Conservation (phyloP, 345 rosid species). For the Orychophragmus violaceus region DNA sequence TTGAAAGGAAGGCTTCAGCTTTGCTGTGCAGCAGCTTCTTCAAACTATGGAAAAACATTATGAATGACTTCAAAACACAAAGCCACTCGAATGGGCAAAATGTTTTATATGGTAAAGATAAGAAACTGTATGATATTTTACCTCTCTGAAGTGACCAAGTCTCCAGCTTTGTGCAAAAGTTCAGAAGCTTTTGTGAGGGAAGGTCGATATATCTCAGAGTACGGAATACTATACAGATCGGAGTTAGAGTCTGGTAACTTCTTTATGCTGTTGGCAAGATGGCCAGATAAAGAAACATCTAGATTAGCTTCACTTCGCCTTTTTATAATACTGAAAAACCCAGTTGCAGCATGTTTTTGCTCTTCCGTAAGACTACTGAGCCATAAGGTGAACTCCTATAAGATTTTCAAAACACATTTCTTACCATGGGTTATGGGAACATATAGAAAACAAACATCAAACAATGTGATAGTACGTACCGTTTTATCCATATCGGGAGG, state of each 20-base stretch:
- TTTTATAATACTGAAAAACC: slow-evolving; percentile 76
- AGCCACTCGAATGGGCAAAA: background rate
- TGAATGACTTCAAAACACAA: slow-evolving; percentile 10
- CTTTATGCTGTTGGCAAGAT: slow-evolving; percentile 27
- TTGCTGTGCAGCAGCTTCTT: slow-evolving; percentile 80
- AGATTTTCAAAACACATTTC: slow-evolving; percentile 19
- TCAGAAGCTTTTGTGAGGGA: slow-evolving; percentile 61
- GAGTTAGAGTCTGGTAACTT: slow-evolving; percentile 26
- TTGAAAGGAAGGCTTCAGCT: slow-evolving; percentile 87
- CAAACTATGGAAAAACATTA: slow-evolving; percentile 45
- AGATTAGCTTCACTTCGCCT: slow-evolving; percentile 48
- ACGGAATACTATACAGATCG: slow-evolving; percentile 63
- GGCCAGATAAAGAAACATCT: slow-evolving; percentile 36
- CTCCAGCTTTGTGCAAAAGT: slow-evolving; percentile 79
- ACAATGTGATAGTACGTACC: slow-evolving; percentile 35
- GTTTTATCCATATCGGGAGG: slow-evolving; percentile 94
- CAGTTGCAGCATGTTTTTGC: slow-evolving; percentile 51
- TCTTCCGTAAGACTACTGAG: slow-evolving; percentile 44
- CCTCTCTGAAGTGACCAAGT: slow-evolving; percentile 66
- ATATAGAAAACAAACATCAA: background rate
- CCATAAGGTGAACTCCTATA: slow-evolving; percentile 79
- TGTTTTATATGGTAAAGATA: background rate
- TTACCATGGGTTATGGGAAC: background rate
- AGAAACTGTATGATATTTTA: slow-evolving; percentile 24
- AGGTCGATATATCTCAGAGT: slow-evolving; percentile 57